Conservation (phyloP, 2,329 filamentous ascomycete genomes). For the Aspergillus quadricinctus region DNA sequence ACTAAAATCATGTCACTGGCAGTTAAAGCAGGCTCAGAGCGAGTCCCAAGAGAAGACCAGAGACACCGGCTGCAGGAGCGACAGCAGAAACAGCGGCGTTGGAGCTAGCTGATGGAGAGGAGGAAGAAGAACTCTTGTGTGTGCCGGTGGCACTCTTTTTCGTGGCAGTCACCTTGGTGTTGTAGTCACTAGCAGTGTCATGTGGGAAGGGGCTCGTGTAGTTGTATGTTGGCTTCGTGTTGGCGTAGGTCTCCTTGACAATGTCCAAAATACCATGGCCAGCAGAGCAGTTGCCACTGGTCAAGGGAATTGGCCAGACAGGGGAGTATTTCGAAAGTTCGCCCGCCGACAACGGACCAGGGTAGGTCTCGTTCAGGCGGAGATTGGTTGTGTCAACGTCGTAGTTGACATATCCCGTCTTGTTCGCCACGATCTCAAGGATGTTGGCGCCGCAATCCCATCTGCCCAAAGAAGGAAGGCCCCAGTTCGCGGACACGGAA, state of each 20-base stretch:
- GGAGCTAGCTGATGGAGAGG: slow-evolving; percentile 6
- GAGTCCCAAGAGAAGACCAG: slow-evolving; percentile 13
- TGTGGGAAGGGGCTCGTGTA: slow-evolving; percentile 34
- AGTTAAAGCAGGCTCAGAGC: slow-evolving; percentile 14
- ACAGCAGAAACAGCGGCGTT: slow-evolving; percentile 9
- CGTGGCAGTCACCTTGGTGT: slow-evolving; percentile 26
- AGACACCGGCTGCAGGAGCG: slow-evolving; percentile 9
- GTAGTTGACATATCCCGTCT: slow-evolving; percentile 54
- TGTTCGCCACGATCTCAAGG: slow-evolving; percentile 55
- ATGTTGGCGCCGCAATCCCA: slow-evolving; percentile 71
- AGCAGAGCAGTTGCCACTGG: slow-evolving; percentile 28
- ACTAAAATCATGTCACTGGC: background rate
- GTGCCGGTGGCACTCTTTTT: slow-evolving; percentile 12
- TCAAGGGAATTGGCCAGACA: slow-evolving; percentile 27
- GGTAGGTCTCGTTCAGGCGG: slow-evolving; percentile 54
- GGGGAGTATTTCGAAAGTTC: slow-evolving; percentile 25
- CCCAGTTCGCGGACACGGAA: slow-evolving; percentile 67
- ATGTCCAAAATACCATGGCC: slow-evolving; percentile 32
- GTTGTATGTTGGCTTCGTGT: slow-evolving; percentile 28
- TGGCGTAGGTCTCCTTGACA: slow-evolving; percentile 30
- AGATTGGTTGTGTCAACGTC: slow-evolving; percentile 38
- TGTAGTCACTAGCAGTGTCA: slow-evolving; percentile 22
- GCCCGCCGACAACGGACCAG: slow-evolving; percentile 38
- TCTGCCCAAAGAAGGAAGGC: slow-evolving; percentile 63
- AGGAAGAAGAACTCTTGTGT: slow-evolving; percentile 9